phyloP scores from a whole-genome alignment of 148 eudicot species.

The Nepenthes mirabilis region DNA sequence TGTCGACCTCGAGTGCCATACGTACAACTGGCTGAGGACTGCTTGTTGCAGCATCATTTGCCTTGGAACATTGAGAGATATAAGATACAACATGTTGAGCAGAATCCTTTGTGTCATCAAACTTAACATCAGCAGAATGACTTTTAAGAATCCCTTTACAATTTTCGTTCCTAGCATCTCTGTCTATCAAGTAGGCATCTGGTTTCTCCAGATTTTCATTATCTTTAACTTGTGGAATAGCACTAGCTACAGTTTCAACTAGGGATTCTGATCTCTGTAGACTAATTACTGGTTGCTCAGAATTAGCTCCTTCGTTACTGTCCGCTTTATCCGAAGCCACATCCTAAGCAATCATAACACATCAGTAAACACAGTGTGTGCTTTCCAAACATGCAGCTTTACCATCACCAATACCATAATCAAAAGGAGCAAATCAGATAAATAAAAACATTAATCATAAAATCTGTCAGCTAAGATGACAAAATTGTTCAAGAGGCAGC shows the following conservation, averaged over 20 bases:
- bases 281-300: conserved; percentile 14
- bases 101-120: conserved; percentile 15
- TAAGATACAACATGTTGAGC: conserved; percentile 14
- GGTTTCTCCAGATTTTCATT: conserved; percentile 9
- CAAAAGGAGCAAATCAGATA: background rate
- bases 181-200: conserved; percentile 9
- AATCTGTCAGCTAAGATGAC: no score
- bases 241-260: conserved; percentile 15
- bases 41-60: conserved; percentile 9
- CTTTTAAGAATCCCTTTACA: conserved; percentile 12
- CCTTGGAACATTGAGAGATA: conserved; percentile 19
- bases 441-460: background rate
- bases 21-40: conserved; percentile 22
- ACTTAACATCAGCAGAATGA: conserved; percentile 22
- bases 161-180: conserved; percentile 17
- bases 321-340: conserved; percentile 11
- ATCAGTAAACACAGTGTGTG: background rate
- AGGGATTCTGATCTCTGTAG: conserved; percentile 15
- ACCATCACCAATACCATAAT: background rate
- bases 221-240: conserved; percentile 18
- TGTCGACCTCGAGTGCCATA: conserved; percentile 23
- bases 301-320: conserved; percentile 1
- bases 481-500: no score
- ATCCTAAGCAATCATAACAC: background rate
- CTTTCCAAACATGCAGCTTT: background rate